Percentiles rank a stretch among this genome's conserved stretches.
Evolutionary conservation across 2,329 filamentous ascomycete species (phyloP).

Genomic region (Pseudogymnoascus sp.): DNA sequence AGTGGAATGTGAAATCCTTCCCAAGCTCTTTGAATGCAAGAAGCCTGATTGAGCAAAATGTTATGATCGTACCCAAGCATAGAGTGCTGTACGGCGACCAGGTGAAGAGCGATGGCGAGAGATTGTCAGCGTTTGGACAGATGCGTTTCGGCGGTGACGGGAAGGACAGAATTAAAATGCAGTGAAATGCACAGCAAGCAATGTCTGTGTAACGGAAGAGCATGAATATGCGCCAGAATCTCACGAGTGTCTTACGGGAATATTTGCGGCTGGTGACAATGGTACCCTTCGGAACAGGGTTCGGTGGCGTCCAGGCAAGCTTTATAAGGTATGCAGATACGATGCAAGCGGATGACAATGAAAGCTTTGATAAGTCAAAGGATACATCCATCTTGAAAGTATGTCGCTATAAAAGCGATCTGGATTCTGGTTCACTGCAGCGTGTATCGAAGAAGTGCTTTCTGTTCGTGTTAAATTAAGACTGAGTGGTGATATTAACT

Average conservation of each 20-base stretch:
- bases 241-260: not conserved
- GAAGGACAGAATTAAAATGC: not conserved
- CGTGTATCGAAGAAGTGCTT: not conserved
- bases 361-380: not conserved
- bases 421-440: not conserved
- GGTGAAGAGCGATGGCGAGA: constrained; percentile 20
- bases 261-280: not conserved
- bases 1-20: constrained; percentile 46
- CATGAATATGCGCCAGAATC: not conserved
- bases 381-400: not conserved
- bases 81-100: constrained; percentile 20
- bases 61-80: constrained; percentile 20
- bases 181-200: not conserved
- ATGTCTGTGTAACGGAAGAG: not conserved
- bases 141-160: not conserved
- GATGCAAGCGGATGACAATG: not conserved
- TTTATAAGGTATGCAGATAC: not conserved
- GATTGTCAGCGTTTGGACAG: not conserved
- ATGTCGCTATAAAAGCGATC: not conserved
- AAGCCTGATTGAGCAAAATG: constrained; percentile 27
- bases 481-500: not conserved
- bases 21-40: constrained; percentile 40
- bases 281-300: not conserved
- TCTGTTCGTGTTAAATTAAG: not conserved
- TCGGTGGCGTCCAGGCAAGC: not conserved